Conservation (phyloP, 345 rosid species). For the Salix brachista region DNA sequence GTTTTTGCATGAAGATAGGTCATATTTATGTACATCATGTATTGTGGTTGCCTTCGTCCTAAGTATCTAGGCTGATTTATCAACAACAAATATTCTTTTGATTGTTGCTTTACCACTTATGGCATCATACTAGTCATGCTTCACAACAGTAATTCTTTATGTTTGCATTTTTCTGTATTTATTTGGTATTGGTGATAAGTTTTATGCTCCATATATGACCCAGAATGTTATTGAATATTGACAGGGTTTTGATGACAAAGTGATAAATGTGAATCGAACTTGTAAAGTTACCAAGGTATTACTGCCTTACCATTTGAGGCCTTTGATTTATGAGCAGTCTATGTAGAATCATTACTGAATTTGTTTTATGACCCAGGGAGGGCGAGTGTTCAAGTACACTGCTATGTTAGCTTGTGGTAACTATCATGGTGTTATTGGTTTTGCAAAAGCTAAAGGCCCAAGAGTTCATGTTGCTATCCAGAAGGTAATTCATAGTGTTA, state of each 20-base stretch:
- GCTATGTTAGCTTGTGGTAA: slow-evolving; percentile 88
- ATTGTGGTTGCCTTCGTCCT: no score
- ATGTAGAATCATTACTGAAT: slow-evolving; percentile 1
- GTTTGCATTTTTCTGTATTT: background rate
- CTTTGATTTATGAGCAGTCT: slow-evolving; percentile 4
- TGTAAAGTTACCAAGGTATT: slow-evolving; percentile 91
- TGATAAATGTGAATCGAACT: slow-evolving; percentile 83
- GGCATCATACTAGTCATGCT: background rate
- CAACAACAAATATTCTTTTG: no score
- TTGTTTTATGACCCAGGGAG: slow-evolving; percentile 44
- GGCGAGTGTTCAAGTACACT: slow-evolving; percentile 72
- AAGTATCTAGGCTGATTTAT: no score
- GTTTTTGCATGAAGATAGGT: background rate
- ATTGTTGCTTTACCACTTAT: background rate
- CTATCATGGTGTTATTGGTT: slow-evolving; percentile 84
- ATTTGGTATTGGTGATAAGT: background rate
- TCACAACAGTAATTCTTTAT: background rate
- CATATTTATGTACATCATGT: background rate
- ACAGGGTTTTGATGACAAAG: slow-evolving; percentile 89
- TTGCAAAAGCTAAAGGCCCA: slow-evolving; percentile 84
- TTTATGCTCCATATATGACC: slow-evolving; percentile 3
- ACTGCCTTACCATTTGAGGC: background rate
- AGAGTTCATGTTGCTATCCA: slow-evolving; percentile 74
- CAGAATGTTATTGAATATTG: slow-evolving; percentile 7
- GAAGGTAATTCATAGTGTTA: slow-evolving; percentile 47